Conservation (phyloP, 306 rosid genomes). For the Cicer cuneatum region DNA sequence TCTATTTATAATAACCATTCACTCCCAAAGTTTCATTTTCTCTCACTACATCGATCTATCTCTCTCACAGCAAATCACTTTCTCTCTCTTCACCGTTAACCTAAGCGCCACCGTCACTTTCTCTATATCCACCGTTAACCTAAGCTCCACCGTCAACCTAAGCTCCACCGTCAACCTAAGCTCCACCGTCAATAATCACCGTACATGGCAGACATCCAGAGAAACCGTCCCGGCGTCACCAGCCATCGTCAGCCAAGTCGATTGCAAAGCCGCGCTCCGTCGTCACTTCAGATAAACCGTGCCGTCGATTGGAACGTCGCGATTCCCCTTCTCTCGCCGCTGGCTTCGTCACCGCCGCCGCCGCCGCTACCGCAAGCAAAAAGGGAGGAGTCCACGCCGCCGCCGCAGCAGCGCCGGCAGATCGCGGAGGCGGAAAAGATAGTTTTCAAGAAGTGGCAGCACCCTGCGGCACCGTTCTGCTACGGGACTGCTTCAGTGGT, state of each 20-base stretch:
- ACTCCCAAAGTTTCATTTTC: not conserved
- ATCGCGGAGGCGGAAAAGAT: slow-evolving; percentile 50
- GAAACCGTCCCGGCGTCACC: slow-evolving; percentile 35
- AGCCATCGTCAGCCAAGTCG: slow-evolving; percentile 63
- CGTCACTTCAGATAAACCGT: slow-evolving; percentile 65
- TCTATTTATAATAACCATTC: slow-evolving; percentile 33
- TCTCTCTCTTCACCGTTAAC: too few species aligned
- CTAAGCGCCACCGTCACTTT: not conserved
- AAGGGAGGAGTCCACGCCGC: slow-evolving; percentile 40
- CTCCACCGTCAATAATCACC: not conserved
- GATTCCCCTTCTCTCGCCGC: slow-evolving; percentile 85
- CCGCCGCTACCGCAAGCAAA: slow-evolving; percentile 30
- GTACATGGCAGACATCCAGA: slow-evolving; percentile 62
- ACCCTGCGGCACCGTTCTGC: slow-evolving; percentile 87
- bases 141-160: not conserved
- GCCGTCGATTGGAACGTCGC: slow-evolving; percentile 77
- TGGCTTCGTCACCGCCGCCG: slow-evolving; percentile 66
- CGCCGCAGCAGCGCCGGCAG: slow-evolving; percentile 38
- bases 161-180: not conserved
- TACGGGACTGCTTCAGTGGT: slow-evolving; percentile 57
- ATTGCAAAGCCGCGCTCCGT: slow-evolving; percentile 81
- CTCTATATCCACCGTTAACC: slow-evolving; percentile 22
- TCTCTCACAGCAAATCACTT: too few species aligned
- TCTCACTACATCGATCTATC: not conserved
- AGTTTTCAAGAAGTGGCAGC: slow-evolving; percentile 84